Evolutionary conservation across 129 eudicot species (phyloP).

Genomic region (Chrysanthemum makinoi): DNA sequence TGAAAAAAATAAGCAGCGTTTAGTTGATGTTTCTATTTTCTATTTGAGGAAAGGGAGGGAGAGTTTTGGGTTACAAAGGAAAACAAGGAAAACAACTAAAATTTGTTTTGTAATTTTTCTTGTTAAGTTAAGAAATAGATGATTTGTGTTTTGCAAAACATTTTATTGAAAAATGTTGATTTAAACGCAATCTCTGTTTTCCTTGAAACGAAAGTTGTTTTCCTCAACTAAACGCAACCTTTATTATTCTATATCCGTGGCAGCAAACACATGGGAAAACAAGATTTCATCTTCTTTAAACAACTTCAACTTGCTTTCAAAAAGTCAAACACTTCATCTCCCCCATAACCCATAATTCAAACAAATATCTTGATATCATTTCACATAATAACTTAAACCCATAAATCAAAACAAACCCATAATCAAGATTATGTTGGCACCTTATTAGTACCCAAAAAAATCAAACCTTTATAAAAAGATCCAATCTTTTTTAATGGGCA

Average conservation of each 20-base stretch:
- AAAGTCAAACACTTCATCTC: conserved; percentile 21
- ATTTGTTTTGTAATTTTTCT: too few relatives aligned
- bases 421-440: not conserved
- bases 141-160: too few relatives aligned
- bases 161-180: too few relatives aligned
- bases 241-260: conserved; percentile 1
- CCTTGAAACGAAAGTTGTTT: too few relatives aligned
- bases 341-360: not conserved
- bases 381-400: not conserved
- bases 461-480: conserved; percentile 15
- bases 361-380: not conserved
- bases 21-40: too few relatives aligned
- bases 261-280: conserved; percentile 8
- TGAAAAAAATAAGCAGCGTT: too few relatives aligned
- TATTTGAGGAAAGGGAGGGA: too few relatives aligned
- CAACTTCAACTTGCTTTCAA: conserved; percentile 13
- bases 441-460: conserved; percentile 17
- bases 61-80: too few relatives aligned
- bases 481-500: conserved; percentile 35
- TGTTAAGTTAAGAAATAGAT: too few relatives aligned
- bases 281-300: conserved; percentile 6
- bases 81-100: too few relatives aligned
- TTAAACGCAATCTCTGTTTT: too few relatives aligned
- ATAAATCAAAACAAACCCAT: not conserved
- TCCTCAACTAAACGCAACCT: too few relatives aligned